Percentiles rank a stretch among this genome's conserved stretches.
These are phyloP conservation scores for Glycine soja DNA, from an alignment of 306 rosid species.

Conservation along the genomic window DNA sequence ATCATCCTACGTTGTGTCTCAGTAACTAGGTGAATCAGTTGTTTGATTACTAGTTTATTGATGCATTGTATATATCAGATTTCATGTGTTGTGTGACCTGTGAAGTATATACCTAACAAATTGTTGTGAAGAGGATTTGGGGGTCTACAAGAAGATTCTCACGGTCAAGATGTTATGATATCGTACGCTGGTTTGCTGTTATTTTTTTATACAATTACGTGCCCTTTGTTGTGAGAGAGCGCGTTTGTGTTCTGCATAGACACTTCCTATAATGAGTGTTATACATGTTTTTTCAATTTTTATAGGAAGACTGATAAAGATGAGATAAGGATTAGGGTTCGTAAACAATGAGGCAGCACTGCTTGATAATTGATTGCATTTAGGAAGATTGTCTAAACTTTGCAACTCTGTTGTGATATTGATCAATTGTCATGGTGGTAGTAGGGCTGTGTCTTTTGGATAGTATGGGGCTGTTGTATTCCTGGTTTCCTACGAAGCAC, in stretches of 20 bases:
- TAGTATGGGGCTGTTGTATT: not conserved
- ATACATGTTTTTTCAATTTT: constrained; percentile 17
- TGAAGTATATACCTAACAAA: constrained; percentile 25
- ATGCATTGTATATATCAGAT: constrained; percentile 18
- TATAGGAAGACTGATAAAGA: constrained; percentile 10
- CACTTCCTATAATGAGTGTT: not conserved
- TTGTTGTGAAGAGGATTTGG: constrained; percentile 27
- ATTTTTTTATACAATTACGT: not conserved
- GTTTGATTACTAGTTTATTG: constrained; percentile 18
- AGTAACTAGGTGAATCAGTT: constrained; percentile 54
- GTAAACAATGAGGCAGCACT: not conserved
- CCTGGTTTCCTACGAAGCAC: not conserved
- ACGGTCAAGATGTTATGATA: constrained; percentile 8
- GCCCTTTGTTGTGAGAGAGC: not conserved
- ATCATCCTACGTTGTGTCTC: constrained; percentile 58
- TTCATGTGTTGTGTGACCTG: constrained; percentile 5
- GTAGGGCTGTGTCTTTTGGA: no score
- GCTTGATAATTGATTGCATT: constrained; percentile 17
- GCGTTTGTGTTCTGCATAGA: constrained; percentile 5
- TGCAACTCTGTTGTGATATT: not conserved
- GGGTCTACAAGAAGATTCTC: constrained; percentile 21
- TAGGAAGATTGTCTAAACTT: constrained; percentile 17
- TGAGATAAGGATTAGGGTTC: constrained; percentile 14
- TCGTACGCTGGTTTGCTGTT: not conserved
- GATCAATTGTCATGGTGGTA: not conserved